phyloP scores from a whole-genome alignment of 257 asterid species.

The Capsicum chinense region DNA sequence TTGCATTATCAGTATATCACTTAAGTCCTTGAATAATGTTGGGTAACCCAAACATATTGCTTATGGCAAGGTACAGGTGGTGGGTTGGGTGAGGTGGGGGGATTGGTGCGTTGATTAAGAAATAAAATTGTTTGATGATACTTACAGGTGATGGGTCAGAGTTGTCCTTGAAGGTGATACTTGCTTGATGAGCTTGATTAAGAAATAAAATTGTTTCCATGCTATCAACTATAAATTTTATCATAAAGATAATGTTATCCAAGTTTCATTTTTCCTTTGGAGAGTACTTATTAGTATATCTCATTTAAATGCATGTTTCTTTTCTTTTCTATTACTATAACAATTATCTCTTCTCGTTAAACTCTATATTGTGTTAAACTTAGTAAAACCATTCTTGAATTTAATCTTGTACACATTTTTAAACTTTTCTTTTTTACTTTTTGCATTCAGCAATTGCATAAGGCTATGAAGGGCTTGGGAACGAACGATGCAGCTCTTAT shows the following conservation, averaged over 20 bases:
- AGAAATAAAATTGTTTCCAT: not conserved
- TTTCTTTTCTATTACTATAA: no score
- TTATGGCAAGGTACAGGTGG: not conserved
- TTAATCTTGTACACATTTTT: not conserved
- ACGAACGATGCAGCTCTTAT: slow-evolving; percentile 71
- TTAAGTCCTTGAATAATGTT: not conserved
- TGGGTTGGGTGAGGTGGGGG: no score
- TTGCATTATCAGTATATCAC: not conserved
- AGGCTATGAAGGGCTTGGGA: slow-evolving; percentile 96
- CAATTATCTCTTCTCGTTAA: no score
- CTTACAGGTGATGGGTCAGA: not conserved
- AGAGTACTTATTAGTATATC: not conserved
- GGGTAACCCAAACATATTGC: not conserved
- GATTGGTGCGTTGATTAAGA: no score
- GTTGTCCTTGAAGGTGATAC: not conserved
- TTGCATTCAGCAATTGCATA: slow-evolving; percentile 54
- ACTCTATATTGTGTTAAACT: not conserved
- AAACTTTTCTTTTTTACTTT: not conserved
- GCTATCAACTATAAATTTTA: not conserved
- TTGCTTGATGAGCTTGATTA: not conserved
- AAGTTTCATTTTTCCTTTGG: not conserved
- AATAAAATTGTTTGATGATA: no score
- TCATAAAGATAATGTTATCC: not conserved
- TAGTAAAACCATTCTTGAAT: not conserved
- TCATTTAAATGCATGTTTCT: not conserved